phyloP scores from a whole-genome alignment of 2,329 filamentous ascomycete genomes.

The Beauveria varroae region DNA sequence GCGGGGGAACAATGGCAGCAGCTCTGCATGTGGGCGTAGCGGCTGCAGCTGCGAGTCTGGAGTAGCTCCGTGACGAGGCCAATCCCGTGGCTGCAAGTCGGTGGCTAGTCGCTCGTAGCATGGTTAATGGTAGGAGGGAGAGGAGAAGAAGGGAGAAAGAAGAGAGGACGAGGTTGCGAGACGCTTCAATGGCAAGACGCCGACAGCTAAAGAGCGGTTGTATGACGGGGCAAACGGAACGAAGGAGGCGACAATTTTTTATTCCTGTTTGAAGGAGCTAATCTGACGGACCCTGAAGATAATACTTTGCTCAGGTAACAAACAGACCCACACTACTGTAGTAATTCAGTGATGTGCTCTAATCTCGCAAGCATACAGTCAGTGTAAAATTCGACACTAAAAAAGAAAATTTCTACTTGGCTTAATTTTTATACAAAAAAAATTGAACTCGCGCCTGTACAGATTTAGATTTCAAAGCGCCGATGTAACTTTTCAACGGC shows the following conservation, averaged over 20 bases:
- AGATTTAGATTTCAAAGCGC: too few species aligned
- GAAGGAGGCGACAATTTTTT: not conserved
- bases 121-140: not conserved
- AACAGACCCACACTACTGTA: not conserved
- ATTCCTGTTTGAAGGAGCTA: not conserved
- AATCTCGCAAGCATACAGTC: too few species aligned
- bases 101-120: constrained; percentile 8
- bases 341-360: too few species aligned
- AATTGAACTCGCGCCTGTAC: too few species aligned
- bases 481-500: too few species aligned
- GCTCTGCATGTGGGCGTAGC: constrained; percentile 6
- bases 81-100: not conserved
- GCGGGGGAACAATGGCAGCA: constrained; percentile 3
- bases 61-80: constrained; percentile 2
- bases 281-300: constrained; percentile 3
- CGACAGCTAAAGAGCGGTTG: not conserved
- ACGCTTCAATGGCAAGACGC: constrained; percentile 6
- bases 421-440: too few species aligned
- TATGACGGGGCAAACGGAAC: not conserved
- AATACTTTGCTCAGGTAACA: not conserved
- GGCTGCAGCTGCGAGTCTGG: constrained; percentile 3
- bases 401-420: too few species aligned
- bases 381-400: too few species aligned
- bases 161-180: not conserved
- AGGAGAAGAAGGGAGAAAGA: not conserved